phyloP scores from a whole-genome alignment of 202 grass and related monocot genomes.

The Carex sylvatica region DNA sequence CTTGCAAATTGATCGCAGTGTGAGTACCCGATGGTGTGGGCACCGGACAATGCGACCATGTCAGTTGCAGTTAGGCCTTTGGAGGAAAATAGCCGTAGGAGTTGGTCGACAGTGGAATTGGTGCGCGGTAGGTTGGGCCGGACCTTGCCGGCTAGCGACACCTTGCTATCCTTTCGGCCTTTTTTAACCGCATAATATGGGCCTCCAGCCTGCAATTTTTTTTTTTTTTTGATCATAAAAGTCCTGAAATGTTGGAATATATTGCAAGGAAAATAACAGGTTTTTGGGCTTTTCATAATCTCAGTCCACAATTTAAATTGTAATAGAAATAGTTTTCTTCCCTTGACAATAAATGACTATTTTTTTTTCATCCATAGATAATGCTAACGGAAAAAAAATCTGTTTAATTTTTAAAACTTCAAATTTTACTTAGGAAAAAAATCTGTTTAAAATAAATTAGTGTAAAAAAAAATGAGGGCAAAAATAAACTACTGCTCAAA shows the following conservation, averaged over 20 bases:
- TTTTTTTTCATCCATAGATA: no score
- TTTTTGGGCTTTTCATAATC: not conserved
- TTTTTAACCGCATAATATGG: conserved; percentile 72
- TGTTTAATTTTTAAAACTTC: no score
- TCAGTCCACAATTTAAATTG: no score
- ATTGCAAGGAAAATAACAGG: not conserved
- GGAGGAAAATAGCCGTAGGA: conserved; percentile 67
- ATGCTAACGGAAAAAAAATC: no score
- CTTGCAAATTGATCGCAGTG: conserved; percentile 72
- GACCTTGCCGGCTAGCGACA: conserved; percentile 55
- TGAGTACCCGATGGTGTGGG: conserved; percentile 85
- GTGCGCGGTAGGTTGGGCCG: conserved; percentile 54
- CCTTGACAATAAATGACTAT: no score
- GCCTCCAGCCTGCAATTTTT: conserved; percentile 57
- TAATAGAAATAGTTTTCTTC: no score
- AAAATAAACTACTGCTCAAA: not conserved
- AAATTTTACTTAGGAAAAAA: no score
- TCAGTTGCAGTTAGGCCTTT: conserved; percentile 51
- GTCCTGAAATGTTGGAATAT: not conserved
- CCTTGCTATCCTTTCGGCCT: conserved; percentile 85
- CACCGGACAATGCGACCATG: conserved; percentile 78
- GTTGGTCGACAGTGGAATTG: conserved; percentile 74
- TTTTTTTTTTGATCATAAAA: not conserved
- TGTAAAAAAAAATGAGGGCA: not conserved
- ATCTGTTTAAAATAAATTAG: not conserved